Percentiles rank a stretch among this genome's conserved stretches.
Conservation (phyloP, 164 flowering plant genomes). For the Umbilicus rupestris region DNA sequence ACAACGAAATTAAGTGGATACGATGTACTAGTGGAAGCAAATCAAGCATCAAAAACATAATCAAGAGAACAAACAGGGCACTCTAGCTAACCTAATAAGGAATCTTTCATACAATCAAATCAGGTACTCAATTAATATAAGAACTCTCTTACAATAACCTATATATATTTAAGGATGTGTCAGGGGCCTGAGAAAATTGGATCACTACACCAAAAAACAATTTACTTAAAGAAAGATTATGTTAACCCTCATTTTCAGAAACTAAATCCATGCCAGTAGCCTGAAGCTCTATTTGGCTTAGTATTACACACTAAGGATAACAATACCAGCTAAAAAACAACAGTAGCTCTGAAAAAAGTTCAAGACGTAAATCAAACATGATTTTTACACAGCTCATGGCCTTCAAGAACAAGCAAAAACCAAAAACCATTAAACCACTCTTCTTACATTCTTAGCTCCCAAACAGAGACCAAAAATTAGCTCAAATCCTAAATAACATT, state of each 20-base stretch:
- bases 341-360: not conserved
- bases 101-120: not conserved
- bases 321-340: not conserved
- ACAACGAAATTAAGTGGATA: not conserved
- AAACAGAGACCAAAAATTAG: not conserved
- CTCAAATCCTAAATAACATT: not conserved
- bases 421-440: not conserved
- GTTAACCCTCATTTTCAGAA: not conserved
- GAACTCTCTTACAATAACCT: not conserved
- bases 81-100: not conserved
- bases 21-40: not conserved
- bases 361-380: too few species aligned
- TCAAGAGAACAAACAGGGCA: not conserved
- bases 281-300: not conserved
- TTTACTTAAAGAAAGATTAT: not conserved
- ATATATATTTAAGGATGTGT: not conserved
- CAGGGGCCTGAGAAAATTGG: not conserved
- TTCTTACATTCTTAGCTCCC: not conserved
- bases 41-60: not conserved
- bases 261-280: not conserved
- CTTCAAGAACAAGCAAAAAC: not conserved
- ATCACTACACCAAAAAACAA: not conserved
- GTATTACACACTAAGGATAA: not conserved
- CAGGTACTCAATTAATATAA: not conserved
- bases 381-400: too few species aligned